Evolutionary conservation across 2,329 filamentous ascomycete species (phyloP), one percentile per base, ranked within the genome.

Genomic region (Botrytis porri): DNA sequence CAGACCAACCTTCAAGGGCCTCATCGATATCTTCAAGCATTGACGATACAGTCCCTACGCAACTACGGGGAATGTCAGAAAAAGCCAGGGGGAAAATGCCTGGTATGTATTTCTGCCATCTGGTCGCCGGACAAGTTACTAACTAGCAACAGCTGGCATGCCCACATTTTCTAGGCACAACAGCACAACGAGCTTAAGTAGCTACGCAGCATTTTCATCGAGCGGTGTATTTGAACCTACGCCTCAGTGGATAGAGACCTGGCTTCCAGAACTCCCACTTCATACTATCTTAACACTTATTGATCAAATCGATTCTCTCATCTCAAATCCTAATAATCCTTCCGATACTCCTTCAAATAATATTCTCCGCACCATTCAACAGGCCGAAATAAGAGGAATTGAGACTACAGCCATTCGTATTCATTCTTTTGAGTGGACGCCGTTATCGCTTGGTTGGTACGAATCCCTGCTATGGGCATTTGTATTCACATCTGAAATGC

Each of bases 11-110:
- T 78, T 86, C 88, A 75, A 87, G 90, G 54, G 88, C 91, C 35
- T 90, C 92, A 6, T 95, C 93, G 0, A 85, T 92, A 32, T 88
- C 89, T 41, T 89, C 88, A 0, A 85, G 85, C 57, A 83, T 88
- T 0, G 94, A 97, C 74, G 94, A 97, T 74, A 91, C 92, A 6
- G 89, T 97, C 16, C 94, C 94, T 22, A 86, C 90, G 32, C 95
- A 98, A 80, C 82, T 97, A 43, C 89, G 93, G 73, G 94, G 94
- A 71, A 97, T 98, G 93, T 98, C 95, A 32, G 96, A 98, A 82
- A 99, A 98, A 82, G 96, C 96, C 25, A 87, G 96, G 67, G 96
- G 96, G 12, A 99, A 99, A 82, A 94, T 97, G 90, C 96, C 95
- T 45, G 79, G 79, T 80, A 78, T 70, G 74, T n/a, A 64, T 41